Conservation (phyloP, 225 moss, liverwort and hornwort species). For the Neckera pumila region DNA sequence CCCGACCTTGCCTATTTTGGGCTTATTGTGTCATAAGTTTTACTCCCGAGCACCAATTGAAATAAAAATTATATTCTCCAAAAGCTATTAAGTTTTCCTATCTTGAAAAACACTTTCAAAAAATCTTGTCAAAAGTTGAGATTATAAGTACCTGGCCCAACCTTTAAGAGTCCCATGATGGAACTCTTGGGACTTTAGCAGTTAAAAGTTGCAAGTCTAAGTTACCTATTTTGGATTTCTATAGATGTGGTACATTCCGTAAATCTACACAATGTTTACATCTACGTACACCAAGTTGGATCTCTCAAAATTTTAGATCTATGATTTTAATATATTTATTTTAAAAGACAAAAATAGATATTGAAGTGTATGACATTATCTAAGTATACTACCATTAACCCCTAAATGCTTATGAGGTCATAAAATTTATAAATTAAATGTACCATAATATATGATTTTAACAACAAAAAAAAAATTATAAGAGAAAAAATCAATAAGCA, state of each 20-base stretch:
- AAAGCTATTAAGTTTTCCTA: neutral
- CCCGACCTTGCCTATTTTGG: no score
- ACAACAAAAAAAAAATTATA: no score
- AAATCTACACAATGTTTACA: neutral
- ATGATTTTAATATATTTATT: neutral
- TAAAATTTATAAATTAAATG: neutral
- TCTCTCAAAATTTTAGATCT: accelerated
- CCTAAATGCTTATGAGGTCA: neutral
- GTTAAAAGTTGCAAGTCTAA: neutral
- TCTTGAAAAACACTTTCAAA: neutral
- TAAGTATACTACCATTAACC: neutral
- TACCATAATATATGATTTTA: neutral
- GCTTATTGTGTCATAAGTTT: neutral
- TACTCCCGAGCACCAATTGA: accelerated
- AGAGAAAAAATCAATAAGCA: neutral
- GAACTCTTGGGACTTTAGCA: accelerated
- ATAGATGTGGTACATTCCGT: neutral
- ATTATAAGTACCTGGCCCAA: accelerated
- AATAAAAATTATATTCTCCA: accelerated
- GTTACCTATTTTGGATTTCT: neutral
- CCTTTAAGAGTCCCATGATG: accelerated
- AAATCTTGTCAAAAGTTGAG: neutral
- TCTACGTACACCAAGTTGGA: neutral
- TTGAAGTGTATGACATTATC: neutral
- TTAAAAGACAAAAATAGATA: neutral